Evolutionary conservation across 257 asterid genomes (phyloP).

Genomic region (Solanum appendiculatum): DNA sequence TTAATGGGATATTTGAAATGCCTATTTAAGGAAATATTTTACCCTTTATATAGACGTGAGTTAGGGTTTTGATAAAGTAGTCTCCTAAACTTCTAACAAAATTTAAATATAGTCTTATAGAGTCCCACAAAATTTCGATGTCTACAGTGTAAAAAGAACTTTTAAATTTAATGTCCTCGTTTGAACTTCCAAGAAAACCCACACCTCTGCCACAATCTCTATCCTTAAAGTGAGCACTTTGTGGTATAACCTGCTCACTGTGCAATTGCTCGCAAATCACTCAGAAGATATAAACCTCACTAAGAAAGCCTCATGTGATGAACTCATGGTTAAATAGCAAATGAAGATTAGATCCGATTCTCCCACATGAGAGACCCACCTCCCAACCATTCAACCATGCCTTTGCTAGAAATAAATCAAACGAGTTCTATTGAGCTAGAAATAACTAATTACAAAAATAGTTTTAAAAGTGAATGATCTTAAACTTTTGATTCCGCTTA

Average conservation of each 20-base stretch:
- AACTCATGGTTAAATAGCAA: too few species aligned
- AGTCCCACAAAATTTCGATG: too few species aligned
- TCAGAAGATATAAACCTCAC: rapidly evolving
- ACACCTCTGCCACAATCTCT: too few species aligned
- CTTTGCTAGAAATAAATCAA: neutral
- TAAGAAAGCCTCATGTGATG: neutral
- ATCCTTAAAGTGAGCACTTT: too few species aligned
- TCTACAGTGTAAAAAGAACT: too few species aligned
- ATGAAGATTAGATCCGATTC: neutral
- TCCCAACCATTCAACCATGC: neutral
- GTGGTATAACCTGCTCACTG: too few species aligned
- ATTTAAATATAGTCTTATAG: too few species aligned
- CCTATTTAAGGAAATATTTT: neutral
- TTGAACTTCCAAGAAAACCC: too few species aligned
- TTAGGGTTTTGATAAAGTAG: neutral
- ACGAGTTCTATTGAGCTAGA: neutral
- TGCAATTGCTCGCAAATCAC: too few species aligned
- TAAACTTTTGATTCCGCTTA: neutral
- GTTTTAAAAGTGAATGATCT: neutral
- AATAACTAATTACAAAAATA: neutral
- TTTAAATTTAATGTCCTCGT: too few species aligned
- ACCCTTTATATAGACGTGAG: neutral
- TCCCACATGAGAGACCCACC: neutral
- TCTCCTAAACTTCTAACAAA: neutral
- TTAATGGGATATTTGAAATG: neutral